Evolutionary conservation across 495 filamentous ascomycete species (phyloP).

Genomic region (Neurospora intermedia): DNA sequence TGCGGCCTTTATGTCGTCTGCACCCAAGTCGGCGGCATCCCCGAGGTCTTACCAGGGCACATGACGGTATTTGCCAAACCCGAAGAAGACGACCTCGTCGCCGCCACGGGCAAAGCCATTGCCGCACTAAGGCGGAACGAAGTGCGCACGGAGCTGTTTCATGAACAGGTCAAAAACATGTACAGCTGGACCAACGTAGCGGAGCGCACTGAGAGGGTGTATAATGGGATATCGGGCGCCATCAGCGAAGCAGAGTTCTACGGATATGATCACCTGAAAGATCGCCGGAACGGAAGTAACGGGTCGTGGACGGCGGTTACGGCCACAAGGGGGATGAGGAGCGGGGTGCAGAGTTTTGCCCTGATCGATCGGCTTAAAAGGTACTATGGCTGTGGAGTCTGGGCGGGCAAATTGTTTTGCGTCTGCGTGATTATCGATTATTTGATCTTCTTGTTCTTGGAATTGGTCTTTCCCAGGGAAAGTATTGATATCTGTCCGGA

Average conservation of each 20-base stretch:
- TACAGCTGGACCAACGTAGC: slow-evolving; percentile 97
- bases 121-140: slow-evolving; percentile 66
- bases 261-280: slow-evolving; percentile 42
- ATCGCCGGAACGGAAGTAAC: slow-evolving; percentile 9
- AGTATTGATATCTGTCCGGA: slow-evolving; percentile 79
- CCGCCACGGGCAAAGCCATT: slow-evolving; percentile 74
- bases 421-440: slow-evolving; percentile 92
- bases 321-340: slow-evolving; percentile 56
- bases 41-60: slow-evolving; percentile 83
- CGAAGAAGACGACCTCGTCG: slow-evolving; percentile 83
- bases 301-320: slow-evolving; percentile 35
- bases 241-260: slow-evolving; percentile 82
- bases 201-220: slow-evolving; percentile 83
- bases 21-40: slow-evolving; percentile 91
- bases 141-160: slow-evolving; percentile 85
- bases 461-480: slow-evolving; percentile 74
- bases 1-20: slow-evolving; percentile 95
- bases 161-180: slow-evolving; percentile 94
- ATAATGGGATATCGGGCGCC: slow-evolving; percentile 77
- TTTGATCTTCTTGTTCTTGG: slow-evolving; percentile 73
- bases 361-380: slow-evolving; percentile 89
- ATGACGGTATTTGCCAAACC: slow-evolving; percentile 93
- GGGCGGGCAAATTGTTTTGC: slow-evolving; percentile 96
- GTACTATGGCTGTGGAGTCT: slow-evolving; percentile 99
- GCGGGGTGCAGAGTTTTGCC: slow-evolving; percentile 66